phyloP scores from a whole-genome alignment of 129 eudicot genomes.

The Tagetes patula region DNA sequence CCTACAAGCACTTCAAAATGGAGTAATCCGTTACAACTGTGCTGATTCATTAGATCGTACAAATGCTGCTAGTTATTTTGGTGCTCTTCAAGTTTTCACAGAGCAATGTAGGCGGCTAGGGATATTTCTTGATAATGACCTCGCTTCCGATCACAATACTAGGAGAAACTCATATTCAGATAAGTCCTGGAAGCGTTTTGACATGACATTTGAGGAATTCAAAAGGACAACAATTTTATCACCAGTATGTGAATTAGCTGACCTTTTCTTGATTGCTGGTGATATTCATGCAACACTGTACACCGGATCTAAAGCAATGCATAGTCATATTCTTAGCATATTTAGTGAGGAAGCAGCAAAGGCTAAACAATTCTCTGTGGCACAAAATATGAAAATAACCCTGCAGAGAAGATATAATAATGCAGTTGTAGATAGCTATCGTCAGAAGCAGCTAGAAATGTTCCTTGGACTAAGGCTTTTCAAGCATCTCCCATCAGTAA shows the following conservation, averaged over 20 bases:
- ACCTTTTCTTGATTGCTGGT: slow-evolving; percentile 75
- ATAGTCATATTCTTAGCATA: slow-evolving; percentile 89
- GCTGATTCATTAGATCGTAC: slow-evolving; percentile 96
- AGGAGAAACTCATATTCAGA: slow-evolving; percentile 71
- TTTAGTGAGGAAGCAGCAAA: slow-evolving; percentile 84
- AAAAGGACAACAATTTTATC: slow-evolving; percentile 80
- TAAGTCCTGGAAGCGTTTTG: slow-evolving; percentile 92
- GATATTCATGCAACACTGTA: slow-evolving; percentile 91
- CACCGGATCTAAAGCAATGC: slow-evolving; percentile 98
- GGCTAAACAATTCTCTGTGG: slow-evolving; percentile 81
- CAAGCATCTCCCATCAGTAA: slow-evolving; percentile 82
- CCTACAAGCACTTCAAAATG: slow-evolving; percentile 79
- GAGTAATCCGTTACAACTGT: slow-evolving; percentile 87
- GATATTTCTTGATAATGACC: slow-evolving; percentile 81
- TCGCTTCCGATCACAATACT: slow-evolving; percentile 50
- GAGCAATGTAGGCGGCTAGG: slow-evolving; percentile 94
- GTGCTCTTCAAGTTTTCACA: slow-evolving; percentile 78
- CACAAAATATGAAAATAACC: slow-evolving; percentile 87
- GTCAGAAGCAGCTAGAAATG: slow-evolving; percentile 91
- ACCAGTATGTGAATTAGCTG: slow-evolving; percentile 73
- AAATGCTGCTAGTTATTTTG: slow-evolving; percentile 95
- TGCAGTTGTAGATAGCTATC: slow-evolving; percentile 86
- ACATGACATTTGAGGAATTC: slow-evolving; percentile 90
- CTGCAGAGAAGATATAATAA: slow-evolving; percentile 91
- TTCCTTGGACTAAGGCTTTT: slow-evolving; percentile 85